Evolutionary conservation across 192 early-diverging fungal species (phyloP), one percentile per base, ranked within the genome.

Genomic region (Backusella parvicylindrica): DNA sequence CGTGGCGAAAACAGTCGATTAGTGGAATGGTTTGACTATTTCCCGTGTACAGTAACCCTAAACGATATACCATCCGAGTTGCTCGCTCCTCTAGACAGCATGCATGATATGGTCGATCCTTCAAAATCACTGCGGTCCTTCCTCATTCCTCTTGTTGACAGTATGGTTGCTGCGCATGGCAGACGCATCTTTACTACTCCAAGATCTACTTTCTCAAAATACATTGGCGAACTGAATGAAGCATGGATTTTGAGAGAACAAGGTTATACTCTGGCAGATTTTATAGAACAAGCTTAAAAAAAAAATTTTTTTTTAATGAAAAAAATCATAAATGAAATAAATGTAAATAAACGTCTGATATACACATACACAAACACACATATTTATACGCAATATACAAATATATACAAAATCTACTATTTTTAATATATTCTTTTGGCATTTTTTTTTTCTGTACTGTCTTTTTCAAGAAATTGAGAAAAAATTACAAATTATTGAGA

Each of bases 41-140:
- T 84, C 64, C 82, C 84, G 0, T 84, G 85, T 40, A 80, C 82
- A 11, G 73, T 84, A 15, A 83, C 84, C 0, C 56, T 88, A 13
- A 79, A 75, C 3, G 87, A 88, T 68, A 79, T 85, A 6, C 74
- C 70, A 18, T 1, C 53, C 3, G 66, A 80, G 2, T 69, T 83
- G 13, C 63, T 85, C 0, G 84, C 76, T 16, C 65, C 65, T 3
- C 47, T 88, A 4, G 56, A 81, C 16, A 53, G 35, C 1, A 60
- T 82, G 28, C 56, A 68, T 37, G 73, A 74, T 56, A 66, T 78
- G 43, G 56, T 82, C 7, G 68, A 79, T 37, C 71, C 81, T 21
- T 43, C 60, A 21, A 78, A 82, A 53, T 56, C 73, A 2, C 28
- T 82, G 16, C 21, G 47, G 2, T 36, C 31, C 1, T 79, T 76